A percentile compares a stretch with the other conserved stretches of the same genome.
These are phyloP conservation scores for Erucastrum elatum DNA, from an alignment of 345 rosid species.

Conservation along the genomic window DNA sequence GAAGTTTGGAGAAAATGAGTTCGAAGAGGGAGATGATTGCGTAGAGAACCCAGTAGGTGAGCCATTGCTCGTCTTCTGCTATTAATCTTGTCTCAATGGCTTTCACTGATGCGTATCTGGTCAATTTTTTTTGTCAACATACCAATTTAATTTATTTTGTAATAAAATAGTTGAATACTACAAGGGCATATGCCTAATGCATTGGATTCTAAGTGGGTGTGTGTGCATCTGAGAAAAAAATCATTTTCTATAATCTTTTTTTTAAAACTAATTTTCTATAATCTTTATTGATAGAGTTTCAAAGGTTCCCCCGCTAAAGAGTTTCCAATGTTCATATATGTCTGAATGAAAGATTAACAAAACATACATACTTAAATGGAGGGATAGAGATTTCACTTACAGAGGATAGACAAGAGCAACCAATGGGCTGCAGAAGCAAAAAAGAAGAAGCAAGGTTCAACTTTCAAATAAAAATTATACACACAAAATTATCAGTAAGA, in stretches of 20 bases:
- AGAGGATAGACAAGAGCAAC: constrained; percentile 87
- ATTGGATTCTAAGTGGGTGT: constrained; percentile 31
- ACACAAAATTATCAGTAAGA: neutral
- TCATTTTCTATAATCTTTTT: neutral
- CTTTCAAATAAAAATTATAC: neutral
- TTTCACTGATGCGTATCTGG: constrained; percentile 86
- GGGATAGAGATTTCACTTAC: constrained; percentile 52
- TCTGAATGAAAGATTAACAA: neutral
- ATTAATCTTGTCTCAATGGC: constrained; percentile 88
- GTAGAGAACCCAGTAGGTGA: constrained; percentile 94
- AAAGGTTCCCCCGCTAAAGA: neutral
- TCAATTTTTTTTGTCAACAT: neutral
- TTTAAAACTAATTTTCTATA: neutral
- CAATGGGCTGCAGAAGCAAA: constrained; percentile 67
- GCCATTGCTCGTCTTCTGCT: constrained; percentile 89
- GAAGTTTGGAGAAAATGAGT: constrained; percentile 76
- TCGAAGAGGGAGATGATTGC: constrained; percentile 83
- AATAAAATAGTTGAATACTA: neutral
- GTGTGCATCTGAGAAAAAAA: constrained; percentile 21
- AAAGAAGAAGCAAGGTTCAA: neutral
- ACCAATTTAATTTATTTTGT: neutral
- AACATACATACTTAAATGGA: neutral
- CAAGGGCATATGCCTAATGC: constrained; percentile 11
- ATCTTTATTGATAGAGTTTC: neutral
- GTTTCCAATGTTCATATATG: neutral